Evolutionary conservation across 768 basidiomycete genomes (phyloP).

Genomic region (Mycena rebaudengoi): DNA sequence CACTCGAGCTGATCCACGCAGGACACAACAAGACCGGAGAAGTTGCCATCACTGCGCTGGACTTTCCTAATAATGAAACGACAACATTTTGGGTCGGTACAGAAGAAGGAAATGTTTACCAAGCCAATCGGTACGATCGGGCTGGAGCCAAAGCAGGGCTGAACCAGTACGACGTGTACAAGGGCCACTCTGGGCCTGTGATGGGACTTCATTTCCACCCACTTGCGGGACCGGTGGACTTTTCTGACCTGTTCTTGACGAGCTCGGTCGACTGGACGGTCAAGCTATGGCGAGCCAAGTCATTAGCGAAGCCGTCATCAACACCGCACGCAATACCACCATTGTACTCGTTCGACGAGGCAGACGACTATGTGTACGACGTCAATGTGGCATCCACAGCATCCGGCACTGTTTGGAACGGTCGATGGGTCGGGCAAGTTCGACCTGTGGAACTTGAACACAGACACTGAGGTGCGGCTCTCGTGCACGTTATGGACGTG

Average conservation of each 20-base stretch:
- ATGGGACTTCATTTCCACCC: slow-evolving; percentile 97
- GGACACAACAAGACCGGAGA: slow-evolving; percentile 98
- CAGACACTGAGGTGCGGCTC: slow-evolving; percentile 88
- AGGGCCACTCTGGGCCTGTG: slow-evolving; percentile 91
- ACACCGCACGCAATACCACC: slow-evolving; percentile 68
- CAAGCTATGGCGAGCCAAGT: slow-evolving; percentile 92
- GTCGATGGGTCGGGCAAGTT: slow-evolving; percentile 97
- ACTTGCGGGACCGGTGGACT: slow-evolving; percentile 88
- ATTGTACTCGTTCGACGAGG: slow-evolving; percentile 94
- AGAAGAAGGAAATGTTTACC: slow-evolving; percentile 97
- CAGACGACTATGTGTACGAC: slow-evolving; percentile 98
- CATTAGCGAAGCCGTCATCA: slow-evolving; percentile 77
- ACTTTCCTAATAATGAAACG: slow-evolving; percentile 96
- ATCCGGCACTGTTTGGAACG: slow-evolving; percentile 93
- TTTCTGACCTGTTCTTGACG: slow-evolving; percentile 94
- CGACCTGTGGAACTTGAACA: slow-evolving; percentile 96
- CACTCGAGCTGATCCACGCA: slow-evolving; percentile 86
- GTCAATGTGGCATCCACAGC: slow-evolving; percentile 97
- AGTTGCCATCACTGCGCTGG: slow-evolving; percentile 91
- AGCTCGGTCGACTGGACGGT: slow-evolving; percentile 98
- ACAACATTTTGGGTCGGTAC: slow-evolving; percentile 98
- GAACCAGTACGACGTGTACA: slow-evolving; percentile 92
- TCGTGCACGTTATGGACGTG: slow-evolving; percentile 5
- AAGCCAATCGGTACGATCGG: slow-evolving; percentile 96
- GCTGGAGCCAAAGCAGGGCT: slow-evolving; percentile 97